Conservation (phyloP, 768 basidiomycete species). For the Hirschioporus abietinus region DNA sequence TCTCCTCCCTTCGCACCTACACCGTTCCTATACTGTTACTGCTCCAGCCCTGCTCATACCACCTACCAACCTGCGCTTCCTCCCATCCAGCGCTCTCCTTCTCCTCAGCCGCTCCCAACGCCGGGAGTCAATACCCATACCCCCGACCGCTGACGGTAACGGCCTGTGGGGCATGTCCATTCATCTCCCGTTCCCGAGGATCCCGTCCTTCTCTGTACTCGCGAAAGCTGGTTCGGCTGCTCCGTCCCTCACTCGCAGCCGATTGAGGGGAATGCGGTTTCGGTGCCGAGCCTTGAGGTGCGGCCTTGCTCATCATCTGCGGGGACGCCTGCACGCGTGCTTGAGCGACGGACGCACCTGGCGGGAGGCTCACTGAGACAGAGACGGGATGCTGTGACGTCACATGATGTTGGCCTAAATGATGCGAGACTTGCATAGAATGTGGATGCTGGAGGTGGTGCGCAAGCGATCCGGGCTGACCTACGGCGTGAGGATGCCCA, state of each 20-base stretch:
- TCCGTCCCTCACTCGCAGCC: not conserved
- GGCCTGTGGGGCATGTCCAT: not conserved
- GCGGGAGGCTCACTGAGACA: conserved; percentile 2
- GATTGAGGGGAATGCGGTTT: not conserved
- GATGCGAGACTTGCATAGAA: not conserved
- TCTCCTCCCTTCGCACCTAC: not conserved
- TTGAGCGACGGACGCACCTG: conserved; percentile 1
- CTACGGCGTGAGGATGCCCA: not conserved
- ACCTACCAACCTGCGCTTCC: not conserved
- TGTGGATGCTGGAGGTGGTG: not conserved
- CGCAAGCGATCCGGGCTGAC: not conserved
- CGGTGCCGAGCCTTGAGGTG: not conserved
- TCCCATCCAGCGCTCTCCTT: not conserved
- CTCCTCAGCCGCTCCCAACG: not conserved
- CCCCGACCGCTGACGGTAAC: conserved; percentile 1
- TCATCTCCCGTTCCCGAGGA: not conserved
- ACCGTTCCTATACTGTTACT: not conserved
- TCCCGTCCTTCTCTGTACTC: not conserved
- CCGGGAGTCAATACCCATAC: conserved; percentile 3
- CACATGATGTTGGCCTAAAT: not conserved
- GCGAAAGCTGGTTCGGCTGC: not conserved
- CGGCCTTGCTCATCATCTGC: not conserved
- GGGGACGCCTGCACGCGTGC: not conserved
- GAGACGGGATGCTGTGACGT: not conserved
- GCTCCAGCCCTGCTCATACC: not conserved